Base-by-base conservation (phyloP, 31 red algal genomes). In the Bonnemaisonia californica region DNA sequence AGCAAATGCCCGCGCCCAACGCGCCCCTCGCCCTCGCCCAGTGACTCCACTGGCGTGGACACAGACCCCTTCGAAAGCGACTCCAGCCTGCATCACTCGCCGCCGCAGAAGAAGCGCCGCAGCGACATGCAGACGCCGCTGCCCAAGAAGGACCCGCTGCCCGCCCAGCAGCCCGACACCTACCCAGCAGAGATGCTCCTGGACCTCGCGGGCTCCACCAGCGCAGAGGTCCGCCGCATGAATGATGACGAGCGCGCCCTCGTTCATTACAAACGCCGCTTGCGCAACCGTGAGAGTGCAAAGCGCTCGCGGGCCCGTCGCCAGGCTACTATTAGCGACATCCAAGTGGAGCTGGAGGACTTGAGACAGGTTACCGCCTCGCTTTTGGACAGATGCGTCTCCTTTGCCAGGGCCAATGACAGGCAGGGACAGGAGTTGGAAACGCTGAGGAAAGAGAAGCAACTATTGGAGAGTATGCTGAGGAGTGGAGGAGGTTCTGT, bases 261-360 rank as follows among this genome's bases (percentile, higher is more conserved):
- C 37, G 89, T 89, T 31, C 93, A 91, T 41, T 95, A 90, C 82
- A 89, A 89, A 69, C 77, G 93, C 19, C 79, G 86, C 0, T 23
- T 95, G 62, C 72, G 93, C 19, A 95, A 95, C 72, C 42, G 93
- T 40, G 77, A 89, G 76, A 91, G 86, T 56, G 93, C 93, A 22
- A 91, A 88, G 59, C 82, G 93, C 7, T 84, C 76, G 4, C 79
- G 93, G 19, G 90, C 83, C 22, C 41, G 74, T 9, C 83, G 90
- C 9, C 77, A 81, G 69, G 76, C 74, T 16, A 85, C 90, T 37
- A 64, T 89, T 9, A 47, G 57, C 12, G 85, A 81, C n/a, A 81
- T 89, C 11, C 85, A 89, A 64, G 56, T 9, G 29, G 85, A 89
- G 76, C 38, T 89, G 54, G 85, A 89, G 34, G 85, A 89, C 42